These are phyloP conservation scores for Blastobotrys mokoenaii DNA, from an alignment of 805 yeast species.

Conservation along the genomic window DNA sequence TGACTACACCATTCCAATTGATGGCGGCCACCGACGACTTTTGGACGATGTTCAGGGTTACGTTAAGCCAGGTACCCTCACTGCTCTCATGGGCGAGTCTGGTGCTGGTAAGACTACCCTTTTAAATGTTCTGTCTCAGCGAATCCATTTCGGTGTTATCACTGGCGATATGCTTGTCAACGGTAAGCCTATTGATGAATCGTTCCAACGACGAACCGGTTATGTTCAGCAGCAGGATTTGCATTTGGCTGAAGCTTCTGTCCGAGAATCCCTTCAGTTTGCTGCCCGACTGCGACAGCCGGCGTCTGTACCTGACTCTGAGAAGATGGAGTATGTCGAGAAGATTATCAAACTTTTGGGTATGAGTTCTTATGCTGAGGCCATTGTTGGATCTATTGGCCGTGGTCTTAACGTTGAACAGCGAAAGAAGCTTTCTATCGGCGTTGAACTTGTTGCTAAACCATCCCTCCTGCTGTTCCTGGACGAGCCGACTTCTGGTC, in stretches of 20 bases:
- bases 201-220: constrained; percentile 72
- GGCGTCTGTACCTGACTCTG: constrained; percentile 41
- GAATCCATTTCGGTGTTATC: constrained; percentile 62
- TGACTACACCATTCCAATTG: constrained; percentile 44
- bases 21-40: constrained; percentile 30
- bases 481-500: constrained; percentile 70
- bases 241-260: constrained; percentile 61
- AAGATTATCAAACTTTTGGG: constrained; percentile 57
- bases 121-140: constrained; percentile 61
- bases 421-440: constrained; percentile 59
- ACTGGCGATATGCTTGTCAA: constrained; percentile 68
- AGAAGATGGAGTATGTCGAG: constrained; percentile 62
- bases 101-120: constrained; percentile 84
- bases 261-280: constrained; percentile 64
- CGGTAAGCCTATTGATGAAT: constrained; percentile 51
- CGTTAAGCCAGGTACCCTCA: constrained; percentile 73
- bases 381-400: constrained; percentile 72
- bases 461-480: constrained; percentile 50
- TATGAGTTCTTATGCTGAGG: constrained; percentile 65
- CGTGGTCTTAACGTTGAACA: constrained; percentile 64
- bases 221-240: constrained; percentile 77
- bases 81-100: constrained; percentile 79
- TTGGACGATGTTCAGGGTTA: constrained; percentile 54
- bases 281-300: constrained; percentile 71
- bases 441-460: constrained; percentile 64